Percentiles rank a stretch among this genome's conserved stretches.
These are phyloP conservation scores for Tuber umbilicatum DNA, from an alignment of 495 filamentous ascomycete species.

Conservation along the genomic window DNA sequence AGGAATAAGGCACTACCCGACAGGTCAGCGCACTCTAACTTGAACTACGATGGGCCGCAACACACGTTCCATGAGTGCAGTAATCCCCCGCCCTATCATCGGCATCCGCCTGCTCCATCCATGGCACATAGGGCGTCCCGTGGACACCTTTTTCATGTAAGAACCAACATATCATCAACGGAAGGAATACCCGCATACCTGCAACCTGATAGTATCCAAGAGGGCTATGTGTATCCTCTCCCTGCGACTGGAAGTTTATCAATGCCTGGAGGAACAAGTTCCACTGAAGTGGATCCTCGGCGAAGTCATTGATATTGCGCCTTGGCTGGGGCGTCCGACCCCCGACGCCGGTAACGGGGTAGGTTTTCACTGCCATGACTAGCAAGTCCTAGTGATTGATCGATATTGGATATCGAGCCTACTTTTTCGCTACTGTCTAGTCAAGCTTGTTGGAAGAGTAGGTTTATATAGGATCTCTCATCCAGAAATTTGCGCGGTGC, in stretches of 20 bases:
- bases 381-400: neutral
- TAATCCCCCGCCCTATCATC: conserved; percentile 16
- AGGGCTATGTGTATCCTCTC: conserved; percentile 5
- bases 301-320: conserved; percentile 5
- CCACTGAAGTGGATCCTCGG: conserved; percentile 5
- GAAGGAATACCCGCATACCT: conserved; percentile 4
- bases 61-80: conserved; percentile 21
- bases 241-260: neutral
- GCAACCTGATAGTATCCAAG: conserved; percentile 17
- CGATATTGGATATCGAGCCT: neutral
- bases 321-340: neutral
- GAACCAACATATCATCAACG: neutral
- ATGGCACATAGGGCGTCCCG: conserved; percentile 10
- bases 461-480: neutral
- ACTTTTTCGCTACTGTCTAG: neutral
- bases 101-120: conserved; percentile 2
- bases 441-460: neutral
- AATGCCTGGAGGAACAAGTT: conserved; percentile 13
- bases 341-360: conserved; percentile 5
- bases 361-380: neutral
- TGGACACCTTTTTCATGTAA: conserved; percentile 15
- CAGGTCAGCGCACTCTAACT: neutral
- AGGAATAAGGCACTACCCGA: conserved; percentile 8
- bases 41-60: neutral
- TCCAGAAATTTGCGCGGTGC: neutral